These are phyloP conservation scores for Nidularia pulvinata DNA, from an alignment of 768 basidiomycete genomes.

Conservation along the genomic window DNA sequence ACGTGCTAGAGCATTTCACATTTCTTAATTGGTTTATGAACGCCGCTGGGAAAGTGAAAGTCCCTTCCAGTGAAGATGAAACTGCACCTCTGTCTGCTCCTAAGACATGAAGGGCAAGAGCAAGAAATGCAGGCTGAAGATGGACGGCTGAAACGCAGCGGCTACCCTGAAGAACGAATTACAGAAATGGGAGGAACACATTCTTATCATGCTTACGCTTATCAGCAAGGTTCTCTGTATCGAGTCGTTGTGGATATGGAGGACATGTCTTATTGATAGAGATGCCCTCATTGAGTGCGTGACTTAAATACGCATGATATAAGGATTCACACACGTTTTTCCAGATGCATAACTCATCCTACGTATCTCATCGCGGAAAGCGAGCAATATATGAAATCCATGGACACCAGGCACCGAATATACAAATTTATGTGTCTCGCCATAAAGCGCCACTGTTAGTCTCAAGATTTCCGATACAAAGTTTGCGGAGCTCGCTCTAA, in stretches of 20 bases:
- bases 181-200: too few species aligned
- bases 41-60: constrained; percentile 77
- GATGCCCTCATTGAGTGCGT: constrained; percentile 86
- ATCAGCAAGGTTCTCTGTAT: constrained; percentile 72
- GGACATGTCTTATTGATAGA: constrained; percentile 79
- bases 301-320: neutral
- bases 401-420: constrained; percentile 68
- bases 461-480: constrained; percentile 82
- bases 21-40: constrained; percentile 93
- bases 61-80: constrained; percentile 30
- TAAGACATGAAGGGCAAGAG: constrained; percentile 56
- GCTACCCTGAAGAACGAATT: too few species aligned
- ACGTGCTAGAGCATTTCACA: constrained; percentile 86
- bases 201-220: constrained; percentile 66
- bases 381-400: constrained; percentile 85
- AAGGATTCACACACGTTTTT: neutral
- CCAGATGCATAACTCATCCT: constrained; percentile 84
- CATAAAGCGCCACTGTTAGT: constrained; percentile 89
- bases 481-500: constrained; percentile 78
- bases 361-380: constrained; percentile 86
- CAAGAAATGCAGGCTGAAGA: constrained; percentile 50
- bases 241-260: constrained; percentile 83
- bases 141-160: constrained; percentile 28
- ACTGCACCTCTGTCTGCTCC: constrained; percentile 45
- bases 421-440: constrained; percentile 91